Percentiles rank a stretch among this genome's conserved stretches.
Conservation (phyloP, 768 basidiomycete genomes). For the Rhodotorula taiwanensis region DNA sequence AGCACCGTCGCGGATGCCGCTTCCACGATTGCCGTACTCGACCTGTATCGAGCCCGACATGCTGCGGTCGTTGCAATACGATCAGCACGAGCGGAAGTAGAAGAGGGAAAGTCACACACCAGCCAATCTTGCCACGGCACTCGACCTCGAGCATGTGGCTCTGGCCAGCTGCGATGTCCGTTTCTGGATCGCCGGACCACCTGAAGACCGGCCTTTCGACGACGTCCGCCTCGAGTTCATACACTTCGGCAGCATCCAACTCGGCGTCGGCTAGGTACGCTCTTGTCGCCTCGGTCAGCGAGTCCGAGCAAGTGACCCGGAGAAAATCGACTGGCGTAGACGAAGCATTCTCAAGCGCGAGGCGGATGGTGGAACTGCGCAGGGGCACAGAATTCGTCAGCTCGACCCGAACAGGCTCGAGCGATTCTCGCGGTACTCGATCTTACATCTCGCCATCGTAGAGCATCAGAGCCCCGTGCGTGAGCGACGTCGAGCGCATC, state of each 20-base stretch:
- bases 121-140: conserved; percentile 84
- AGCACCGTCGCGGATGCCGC: conserved; percentile 42
- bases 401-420: not conserved
- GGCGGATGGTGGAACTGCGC: conserved; percentile 44
- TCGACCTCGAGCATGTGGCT: conserved; percentile 61
- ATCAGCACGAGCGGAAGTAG: not conserved
- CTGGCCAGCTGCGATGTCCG: conserved; percentile 61
- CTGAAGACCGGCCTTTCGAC: conserved; percentile 70
- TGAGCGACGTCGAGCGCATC: conserved; percentile 78
- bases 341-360: conserved; percentile 87
- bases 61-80: conserved; percentile 50
- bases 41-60: conserved; percentile 70
- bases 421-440: conserved; percentile 40
- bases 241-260: conserved; percentile 72
- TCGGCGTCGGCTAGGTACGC: conserved; percentile 71
- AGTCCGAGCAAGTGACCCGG: conserved; percentile 81
- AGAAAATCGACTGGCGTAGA: conserved; percentile 74
- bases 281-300: conserved; percentile 69
- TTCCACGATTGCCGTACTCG: conserved; percentile 68
- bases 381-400: too few species aligned
- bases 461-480: conserved; percentile 88
- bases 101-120: conserved; percentile 52
- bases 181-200: conserved; percentile 54
- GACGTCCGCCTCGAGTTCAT: conserved; percentile 81
- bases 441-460: conserved; percentile 95